Evolutionary conservation across 192 early-diverging fungal genomes (phyloP).

Genomic region (Podila minutissima): DNA sequence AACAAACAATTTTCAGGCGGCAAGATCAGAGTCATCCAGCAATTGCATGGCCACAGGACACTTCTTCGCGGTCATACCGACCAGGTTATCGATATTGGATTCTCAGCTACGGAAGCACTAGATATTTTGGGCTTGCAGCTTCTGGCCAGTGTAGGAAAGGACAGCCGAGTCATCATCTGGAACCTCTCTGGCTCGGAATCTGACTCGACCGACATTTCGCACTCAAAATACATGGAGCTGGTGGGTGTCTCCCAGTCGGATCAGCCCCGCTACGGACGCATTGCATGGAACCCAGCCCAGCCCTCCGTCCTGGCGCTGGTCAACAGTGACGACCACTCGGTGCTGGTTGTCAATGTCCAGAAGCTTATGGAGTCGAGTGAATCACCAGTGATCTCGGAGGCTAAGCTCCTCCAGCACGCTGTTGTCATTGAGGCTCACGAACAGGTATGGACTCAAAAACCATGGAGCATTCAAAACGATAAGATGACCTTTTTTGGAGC

Average conservation of each 20-base stretch:
- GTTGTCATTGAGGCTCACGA: slow-evolving; percentile 40
- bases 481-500: background rate
- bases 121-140: slow-evolving; percentile 15
- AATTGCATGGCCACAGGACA: slow-evolving; percentile 45
- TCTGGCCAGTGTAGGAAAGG: slow-evolving; percentile 38
- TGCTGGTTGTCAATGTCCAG: slow-evolving; percentile 40
- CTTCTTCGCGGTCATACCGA: slow-evolving; percentile 52
- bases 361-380: slow-evolving; percentile 18
- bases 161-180: slow-evolving; percentile 46
- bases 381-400: slow-evolving; percentile 24
- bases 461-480: background rate
- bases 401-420: slow-evolving; percentile 32
- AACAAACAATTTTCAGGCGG: slow-evolving; percentile 30
- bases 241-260: slow-evolving; percentile 22
- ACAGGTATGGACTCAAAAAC: slow-evolving; percentile 32
- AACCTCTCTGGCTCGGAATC: slow-evolving; percentile 36
- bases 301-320: slow-evolving; percentile 51
- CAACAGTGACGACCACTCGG: slow-evolving; percentile 53
- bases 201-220: slow-evolving; percentile 41
- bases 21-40: slow-evolving; percentile 51
- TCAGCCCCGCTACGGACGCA: slow-evolving; percentile 50
- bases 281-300: slow-evolving; percentile 52
- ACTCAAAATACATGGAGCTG: slow-evolving; percentile 48
- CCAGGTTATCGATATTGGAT: slow-evolving; percentile 50
- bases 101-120: slow-evolving; percentile 12